Evolutionary conservation across 2,329 filamentous ascomycete species (phyloP).

Genomic region (Pseudocercospora cruenta): DNA sequence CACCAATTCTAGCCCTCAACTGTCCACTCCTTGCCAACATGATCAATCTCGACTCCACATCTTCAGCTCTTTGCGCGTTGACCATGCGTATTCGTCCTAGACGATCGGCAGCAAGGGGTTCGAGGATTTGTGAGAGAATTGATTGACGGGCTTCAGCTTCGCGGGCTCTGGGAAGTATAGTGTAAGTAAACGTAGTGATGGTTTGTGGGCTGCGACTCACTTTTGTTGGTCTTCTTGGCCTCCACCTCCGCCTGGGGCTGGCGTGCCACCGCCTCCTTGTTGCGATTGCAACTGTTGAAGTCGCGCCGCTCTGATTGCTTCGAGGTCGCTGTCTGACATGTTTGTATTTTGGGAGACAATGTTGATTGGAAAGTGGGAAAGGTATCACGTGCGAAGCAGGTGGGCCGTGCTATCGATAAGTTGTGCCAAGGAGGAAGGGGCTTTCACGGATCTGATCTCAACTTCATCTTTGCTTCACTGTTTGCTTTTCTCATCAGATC

Average conservation of each 20-base stretch:
- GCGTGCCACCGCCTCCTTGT: conserved; percentile 45
- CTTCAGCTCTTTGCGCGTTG: conserved; percentile 85
- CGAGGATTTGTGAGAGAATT: conserved; percentile 89
- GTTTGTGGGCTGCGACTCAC: conserved; percentile 47
- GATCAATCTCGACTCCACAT: conserved; percentile 91
- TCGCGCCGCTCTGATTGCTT: conserved; percentile 86
- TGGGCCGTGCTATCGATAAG: conserved; percentile 2
- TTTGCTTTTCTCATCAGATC: neutral
- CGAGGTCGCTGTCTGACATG: conserved; percentile 70
- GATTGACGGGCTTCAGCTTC: conserved; percentile 72
- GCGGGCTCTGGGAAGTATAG: conserved; percentile 31
- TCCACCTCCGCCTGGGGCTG: conserved; percentile 53
- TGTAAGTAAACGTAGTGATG: conserved; percentile 24
- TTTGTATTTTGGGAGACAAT: neutral
- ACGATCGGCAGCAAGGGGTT: conserved; percentile 89
- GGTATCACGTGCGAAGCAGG: neutral
- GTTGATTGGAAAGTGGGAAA: neutral
- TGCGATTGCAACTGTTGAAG: conserved; percentile 87
- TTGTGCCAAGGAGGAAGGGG: neutral
- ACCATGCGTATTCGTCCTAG: conserved; percentile 93
- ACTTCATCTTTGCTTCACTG: neutral
- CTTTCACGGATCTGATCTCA: neutral
- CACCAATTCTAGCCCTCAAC: conserved; percentile 82
- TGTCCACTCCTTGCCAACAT: conserved; percentile 88
- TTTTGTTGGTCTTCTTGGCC: conserved; percentile 63